Base-by-base conservation (phyloP, 306 rosid species). In the Pyrus betulifolia region DNA sequence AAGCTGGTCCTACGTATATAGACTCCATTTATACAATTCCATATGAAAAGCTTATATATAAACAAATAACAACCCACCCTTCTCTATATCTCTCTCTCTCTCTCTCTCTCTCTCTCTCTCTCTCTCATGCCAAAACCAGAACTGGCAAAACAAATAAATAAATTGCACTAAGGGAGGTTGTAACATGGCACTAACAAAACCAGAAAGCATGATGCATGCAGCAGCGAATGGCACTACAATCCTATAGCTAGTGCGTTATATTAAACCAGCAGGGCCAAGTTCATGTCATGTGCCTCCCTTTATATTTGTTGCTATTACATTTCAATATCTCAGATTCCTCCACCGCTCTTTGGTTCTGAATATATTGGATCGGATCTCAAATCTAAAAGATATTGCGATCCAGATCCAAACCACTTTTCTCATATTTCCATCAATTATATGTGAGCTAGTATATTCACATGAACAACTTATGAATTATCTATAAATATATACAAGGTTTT, bases 351-450 rank as follows among this genome's bases (percentile, higher is more conserved):
- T 27, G 66, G 21, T 61, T 61, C 18, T 31, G 23, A 51, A 67
- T 54, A 66, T 79, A 70, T 74, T 76, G 54, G 87, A 80, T 81
- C 42, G 73, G 81, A 84, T 84, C 76, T 82, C 57, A 70, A 62
- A 22, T 78, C 54, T 76, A 61, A 74, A 67, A 27, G 54, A 73
- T 13, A 79, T 66, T 77, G 77, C 75, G 84, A 81, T 74, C 66
- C 78, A 69, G 80, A 82, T 82, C 80, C 74, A 69, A 82, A 78
- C 60, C 78, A 45, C 51, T 71, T 44, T 66, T 30, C 73, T 31
- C 49, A 11, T 44, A 22, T 74, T 57, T 57, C 46, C 54, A 67
- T 74, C 12, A 73, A 15, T 27, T 59, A 25, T 23, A 19, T 74
- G 69, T 72, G 57, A 27, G 49, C 17, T 57, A 38, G 35, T 72